A percentile compares a stretch with the other conserved stretches of the same genome.
These are phyloP conservation scores for Fraxinus xanthoxyloides DNA, from an alignment of 305 asterid genomes.

Conservation along the genomic window DNA sequence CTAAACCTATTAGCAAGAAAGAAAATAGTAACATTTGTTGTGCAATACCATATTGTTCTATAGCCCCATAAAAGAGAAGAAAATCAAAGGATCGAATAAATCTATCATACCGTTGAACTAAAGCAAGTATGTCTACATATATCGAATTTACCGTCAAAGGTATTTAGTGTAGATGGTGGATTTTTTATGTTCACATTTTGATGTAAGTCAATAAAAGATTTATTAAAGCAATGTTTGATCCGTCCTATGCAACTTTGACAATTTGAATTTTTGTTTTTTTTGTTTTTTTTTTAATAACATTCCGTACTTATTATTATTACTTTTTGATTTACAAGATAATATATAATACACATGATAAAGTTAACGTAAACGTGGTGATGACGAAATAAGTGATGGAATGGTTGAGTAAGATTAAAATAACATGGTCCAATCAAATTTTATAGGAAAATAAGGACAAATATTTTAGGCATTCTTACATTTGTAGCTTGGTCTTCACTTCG, in stretches of 20 bases:
- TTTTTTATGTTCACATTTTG: background rate
- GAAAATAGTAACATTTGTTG: background rate
- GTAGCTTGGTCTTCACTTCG: constrained; percentile 44
- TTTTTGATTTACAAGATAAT: background rate
- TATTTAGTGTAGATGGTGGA: background rate
- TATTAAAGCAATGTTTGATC: background rate
- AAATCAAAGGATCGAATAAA: background rate
- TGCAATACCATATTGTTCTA: background rate
- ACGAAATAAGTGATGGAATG: constrained; percentile 57
- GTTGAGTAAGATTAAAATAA: constrained; percentile 66
- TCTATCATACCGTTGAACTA: no score
- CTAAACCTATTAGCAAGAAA: background rate
- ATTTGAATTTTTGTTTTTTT: no score
- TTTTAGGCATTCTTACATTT: constrained; percentile 1
- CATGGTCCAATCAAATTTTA: constrained; percentile 27
- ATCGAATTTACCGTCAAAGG: background rate
- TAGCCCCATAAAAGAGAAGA: background rate
- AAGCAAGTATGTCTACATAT: no score
- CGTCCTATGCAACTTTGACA: background rate
- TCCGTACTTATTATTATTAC: background rate
- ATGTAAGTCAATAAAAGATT: no score
- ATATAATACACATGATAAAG: background rate
- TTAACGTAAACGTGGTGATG: constrained; percentile 47
- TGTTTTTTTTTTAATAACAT: background rate
- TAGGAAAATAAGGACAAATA: constrained; percentile 20